A percentile compares a stretch with the other conserved stretches of the same genome.
Evolutionary conservation across 495 filamentous ascomycete genomes (phyloP).

Genomic region (Hapsidospora chrysogenum): DNA sequence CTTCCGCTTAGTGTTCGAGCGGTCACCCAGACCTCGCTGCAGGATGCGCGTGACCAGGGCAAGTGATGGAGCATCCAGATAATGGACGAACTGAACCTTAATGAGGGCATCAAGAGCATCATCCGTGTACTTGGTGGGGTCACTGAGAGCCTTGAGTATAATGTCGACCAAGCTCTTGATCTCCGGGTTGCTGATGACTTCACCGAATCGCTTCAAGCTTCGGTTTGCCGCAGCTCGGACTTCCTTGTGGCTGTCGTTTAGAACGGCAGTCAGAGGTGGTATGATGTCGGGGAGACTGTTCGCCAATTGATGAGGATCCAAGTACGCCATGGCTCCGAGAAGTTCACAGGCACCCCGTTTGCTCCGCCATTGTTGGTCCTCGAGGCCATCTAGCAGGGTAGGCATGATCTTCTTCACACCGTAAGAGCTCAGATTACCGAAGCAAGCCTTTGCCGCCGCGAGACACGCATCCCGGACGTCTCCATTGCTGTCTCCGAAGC

Average conservation of each 20-base stretch:
- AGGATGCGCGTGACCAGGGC: constrained; percentile 89
- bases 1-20: constrained; percentile 89
- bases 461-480: constrained; percentile 87
- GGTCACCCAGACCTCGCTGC: constrained; percentile 76
- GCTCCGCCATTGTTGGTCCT: constrained; percentile 92
- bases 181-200: constrained; percentile 96
- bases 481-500: constrained; percentile 75
- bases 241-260: constrained; percentile 97
- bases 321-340: constrained; percentile 92
- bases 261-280: constrained; percentile 76
- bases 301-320: constrained; percentile 87
- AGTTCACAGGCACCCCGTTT: constrained; percentile 96
- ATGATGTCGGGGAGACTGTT: constrained; percentile 90
- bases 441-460: constrained; percentile 86
- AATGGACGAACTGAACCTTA: constrained; percentile 91
- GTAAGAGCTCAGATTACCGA: constrained; percentile 81
- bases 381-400: constrained; percentile 78
- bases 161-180: constrained; percentile 81
- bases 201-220: constrained; percentile 90
- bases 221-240: constrained; percentile 82
- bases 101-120: constrained; percentile 86
- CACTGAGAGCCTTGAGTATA: constrained; percentile 87
- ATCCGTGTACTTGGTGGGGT: constrained; percentile 94
- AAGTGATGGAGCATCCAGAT: constrained; percentile 86
- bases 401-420: constrained; percentile 91